A percentile compares a stretch with the other conserved stretches of the same genome.
These are phyloP conservation scores for Mucor circinelloides DNA, from an alignment of 371 early-diverging fungal genomes.

Conservation along the genomic window DNA sequence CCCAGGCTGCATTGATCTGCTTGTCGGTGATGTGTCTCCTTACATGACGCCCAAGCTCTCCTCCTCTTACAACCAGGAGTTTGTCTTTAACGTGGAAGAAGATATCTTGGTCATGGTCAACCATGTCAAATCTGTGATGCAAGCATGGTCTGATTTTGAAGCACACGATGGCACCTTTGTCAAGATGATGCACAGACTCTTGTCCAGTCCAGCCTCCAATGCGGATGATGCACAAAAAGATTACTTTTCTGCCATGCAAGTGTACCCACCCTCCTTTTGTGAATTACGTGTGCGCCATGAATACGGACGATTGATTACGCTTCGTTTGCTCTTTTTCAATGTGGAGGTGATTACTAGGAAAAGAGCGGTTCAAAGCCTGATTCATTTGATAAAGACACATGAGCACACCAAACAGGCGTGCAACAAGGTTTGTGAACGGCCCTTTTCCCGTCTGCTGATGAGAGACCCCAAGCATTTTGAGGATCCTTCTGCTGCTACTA, in stretches of 20 bases:
- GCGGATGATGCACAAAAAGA: slow-evolving; percentile 26
- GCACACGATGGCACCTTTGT: slow-evolving; percentile 49
- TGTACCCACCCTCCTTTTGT: slow-evolving; percentile 42
- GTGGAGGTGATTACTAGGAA: slow-evolving; percentile 40
- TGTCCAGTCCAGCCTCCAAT: neutral
- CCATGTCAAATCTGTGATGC: slow-evolving; percentile 20
- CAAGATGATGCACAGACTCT: slow-evolving; percentile 34
- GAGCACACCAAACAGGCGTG: slow-evolving; percentile 20
- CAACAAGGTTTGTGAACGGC: slow-evolving; percentile 50
- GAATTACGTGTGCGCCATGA: slow-evolving; percentile 46
- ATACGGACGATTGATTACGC: slow-evolving; percentile 42
- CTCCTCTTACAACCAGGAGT: slow-evolving; percentile 47
- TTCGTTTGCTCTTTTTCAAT: slow-evolving; percentile 56
- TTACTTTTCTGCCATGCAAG: slow-evolving; percentile 24
- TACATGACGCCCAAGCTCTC: slow-evolving; percentile 46
- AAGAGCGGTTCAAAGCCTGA: slow-evolving; percentile 23
- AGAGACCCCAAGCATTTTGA: slow-evolving; percentile 50
- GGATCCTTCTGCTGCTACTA: neutral
- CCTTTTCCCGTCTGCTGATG: slow-evolving; percentile 53
- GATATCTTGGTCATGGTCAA: slow-evolving; percentile 30
- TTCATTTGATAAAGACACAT: slow-evolving; percentile 17
- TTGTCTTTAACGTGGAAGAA: slow-evolving; percentile 36
- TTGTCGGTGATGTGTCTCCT: slow-evolving; percentile 49
- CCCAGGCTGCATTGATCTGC: slow-evolving; percentile 44
- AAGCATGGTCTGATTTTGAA: slow-evolving; percentile 40